Percentiles rank a stretch among this genome's conserved stretches.
phyloP scores from a whole-genome alignment of 1,284 basidiomycete genomes.

The Taiwanofungus camphoratus region DNA sequence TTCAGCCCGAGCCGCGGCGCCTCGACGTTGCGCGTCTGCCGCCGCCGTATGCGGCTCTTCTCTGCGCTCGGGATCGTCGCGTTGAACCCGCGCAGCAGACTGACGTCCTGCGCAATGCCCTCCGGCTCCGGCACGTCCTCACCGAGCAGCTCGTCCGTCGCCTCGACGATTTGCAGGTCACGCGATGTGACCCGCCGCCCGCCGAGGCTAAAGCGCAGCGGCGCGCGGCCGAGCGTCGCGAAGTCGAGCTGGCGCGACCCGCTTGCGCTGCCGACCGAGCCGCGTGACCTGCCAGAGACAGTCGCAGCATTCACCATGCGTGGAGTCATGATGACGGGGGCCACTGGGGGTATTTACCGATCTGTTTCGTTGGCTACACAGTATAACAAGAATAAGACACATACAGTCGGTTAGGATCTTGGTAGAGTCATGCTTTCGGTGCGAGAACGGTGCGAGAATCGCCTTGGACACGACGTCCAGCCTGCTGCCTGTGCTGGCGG shows the following conservation, averaged over 20 bases:
- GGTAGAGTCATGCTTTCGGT: constrained; percentile 61
- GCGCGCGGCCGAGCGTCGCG: constrained; percentile 67
- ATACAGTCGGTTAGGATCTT: constrained; percentile 67
- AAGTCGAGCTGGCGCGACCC: constrained; percentile 52
- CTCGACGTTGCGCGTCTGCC: constrained; percentile 79
- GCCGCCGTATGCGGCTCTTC: constrained; percentile 64
- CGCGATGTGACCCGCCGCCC: constrained; percentile 69
- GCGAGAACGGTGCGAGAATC: constrained; percentile 60
- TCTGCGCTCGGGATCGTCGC: constrained; percentile 89
- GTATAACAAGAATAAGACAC: constrained; percentile 24
- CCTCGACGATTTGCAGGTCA: constrained; percentile 81
- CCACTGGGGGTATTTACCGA: constrained; percentile 47
- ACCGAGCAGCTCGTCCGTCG: constrained; percentile 70
- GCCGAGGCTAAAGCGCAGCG: constrained; percentile 59
- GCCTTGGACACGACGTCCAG: constrained; percentile 61
- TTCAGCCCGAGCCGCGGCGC: constrained; percentile 73
- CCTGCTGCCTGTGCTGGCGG: constrained; percentile 28
- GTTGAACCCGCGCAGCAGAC: constrained; percentile 81
- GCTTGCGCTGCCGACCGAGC: constrained; percentile 31
- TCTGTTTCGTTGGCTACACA: constrained; percentile 3
- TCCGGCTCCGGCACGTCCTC: constrained; percentile 67
- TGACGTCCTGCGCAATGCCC: constrained; percentile 59
- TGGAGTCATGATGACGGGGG: constrained; percentile 87
- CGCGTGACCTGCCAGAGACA: constrained; percentile 47
- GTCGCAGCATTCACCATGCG: constrained; percentile 69